Evolutionary conservation across 441 rosid species (phyloP).

Genomic region (Populus hybrid): DNA sequence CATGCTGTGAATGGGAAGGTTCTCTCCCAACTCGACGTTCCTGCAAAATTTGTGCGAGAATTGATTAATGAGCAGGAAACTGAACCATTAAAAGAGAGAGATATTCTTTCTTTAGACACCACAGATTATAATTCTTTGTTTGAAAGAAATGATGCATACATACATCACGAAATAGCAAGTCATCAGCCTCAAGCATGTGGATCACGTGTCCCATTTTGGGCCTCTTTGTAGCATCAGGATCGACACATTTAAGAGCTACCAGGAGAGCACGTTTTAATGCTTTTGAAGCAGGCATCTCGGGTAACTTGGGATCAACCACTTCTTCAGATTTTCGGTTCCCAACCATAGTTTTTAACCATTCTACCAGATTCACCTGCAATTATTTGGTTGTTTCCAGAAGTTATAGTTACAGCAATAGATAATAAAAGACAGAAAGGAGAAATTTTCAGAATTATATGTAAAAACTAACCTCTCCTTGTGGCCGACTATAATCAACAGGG

Average conservation of each 20-base stretch:
- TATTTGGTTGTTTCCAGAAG: slow-evolving; percentile 9
- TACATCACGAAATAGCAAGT: slow-evolving; percentile 74
- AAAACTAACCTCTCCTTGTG: slow-evolving; percentile 76
- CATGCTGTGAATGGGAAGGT: slow-evolving; percentile 29
- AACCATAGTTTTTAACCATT: slow-evolving; percentile 89
- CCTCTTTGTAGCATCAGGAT: slow-evolving; percentile 94
- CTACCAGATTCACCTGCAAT: slow-evolving; percentile 82
- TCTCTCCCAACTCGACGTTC: slow-evolving; percentile 61
- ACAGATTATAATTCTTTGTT: background rate
- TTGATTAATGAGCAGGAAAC: background rate
- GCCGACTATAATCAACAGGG: slow-evolving; percentile 87
- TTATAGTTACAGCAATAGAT: slow-evolving; percentile 11
- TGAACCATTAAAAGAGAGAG: slow-evolving; percentile 2
- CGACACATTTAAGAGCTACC: slow-evolving; percentile 90
- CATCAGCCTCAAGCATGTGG: slow-evolving; percentile 97
- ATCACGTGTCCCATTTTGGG: slow-evolving; percentile 96
- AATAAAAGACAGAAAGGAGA: background rate
- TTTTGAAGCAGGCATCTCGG: slow-evolving; percentile 79
- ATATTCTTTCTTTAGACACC: background rate
- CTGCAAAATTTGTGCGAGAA: slow-evolving; percentile 29
- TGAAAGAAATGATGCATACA: slow-evolving; percentile 36
- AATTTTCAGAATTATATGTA: background rate
- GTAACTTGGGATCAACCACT: slow-evolving; percentile 85
- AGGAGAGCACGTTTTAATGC: slow-evolving; percentile 81
- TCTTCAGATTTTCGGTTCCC: slow-evolving; percentile 84